Evolutionary conservation across 164 flowering plant species (phyloP).

Genomic region (Brasenia schreberi): DNA sequence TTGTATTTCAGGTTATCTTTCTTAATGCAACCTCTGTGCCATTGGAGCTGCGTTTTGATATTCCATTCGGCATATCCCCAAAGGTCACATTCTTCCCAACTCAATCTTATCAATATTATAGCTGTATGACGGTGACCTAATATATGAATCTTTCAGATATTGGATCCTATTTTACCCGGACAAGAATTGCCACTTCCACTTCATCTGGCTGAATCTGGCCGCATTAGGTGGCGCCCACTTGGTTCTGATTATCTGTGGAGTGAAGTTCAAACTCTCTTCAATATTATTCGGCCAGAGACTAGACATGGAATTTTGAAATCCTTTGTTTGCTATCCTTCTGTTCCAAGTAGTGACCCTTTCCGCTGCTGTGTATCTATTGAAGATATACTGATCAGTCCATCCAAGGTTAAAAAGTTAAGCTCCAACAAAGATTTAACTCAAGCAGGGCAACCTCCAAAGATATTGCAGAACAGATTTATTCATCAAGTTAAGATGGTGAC

Average conservation of each 20-base stretch:
- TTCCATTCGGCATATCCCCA: constrained; percentile 88
- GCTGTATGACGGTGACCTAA: not conserved
- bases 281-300: constrained; percentile 49
- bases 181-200: constrained; percentile 82
- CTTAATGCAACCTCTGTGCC: constrained; percentile 64
- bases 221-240: constrained; percentile 84
- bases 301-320: constrained; percentile 58
- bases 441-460: constrained; percentile 6
- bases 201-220: constrained; percentile 90
- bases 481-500: constrained; percentile 52
- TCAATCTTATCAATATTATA: not conserved
- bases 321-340: constrained; percentile 87
- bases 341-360: constrained; percentile 76
- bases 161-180: constrained; percentile 82
- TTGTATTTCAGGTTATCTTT: constrained; percentile 54
- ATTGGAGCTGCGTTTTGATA: constrained; percentile 86
- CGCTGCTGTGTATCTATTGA: constrained; percentile 84
- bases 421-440: constrained; percentile 7
- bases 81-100: constrained; percentile 34
- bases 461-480: constrained; percentile 29
- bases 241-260: constrained; percentile 83
- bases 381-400: constrained; percentile 33
- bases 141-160: constrained; percentile 33
- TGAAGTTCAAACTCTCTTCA: constrained; percentile 67
- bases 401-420: constrained; percentile 13